Evolutionary conservation across 129 eudicot genomes (phyloP), one percentile per base, ranked within the genome.

Genomic region (Flaveria ramosissima): DNA sequence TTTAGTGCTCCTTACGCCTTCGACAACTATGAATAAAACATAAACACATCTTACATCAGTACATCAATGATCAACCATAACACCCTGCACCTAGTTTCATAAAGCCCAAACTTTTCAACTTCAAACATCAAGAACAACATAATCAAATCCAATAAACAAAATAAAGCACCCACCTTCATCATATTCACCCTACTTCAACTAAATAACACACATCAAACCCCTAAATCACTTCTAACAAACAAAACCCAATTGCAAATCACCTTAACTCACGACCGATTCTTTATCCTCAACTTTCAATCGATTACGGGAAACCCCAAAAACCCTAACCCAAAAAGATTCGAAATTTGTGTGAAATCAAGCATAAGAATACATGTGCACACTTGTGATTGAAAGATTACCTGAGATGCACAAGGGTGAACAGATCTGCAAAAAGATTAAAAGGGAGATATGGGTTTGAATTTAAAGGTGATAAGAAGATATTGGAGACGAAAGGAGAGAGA

Each of bases 401-500:
- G 64, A 70, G 64, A 42, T 61, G 72, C 46, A 27, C 48, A 68
- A 41, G 46, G 68, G 20, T n/a, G 75, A 59, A 77, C 15, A 45
- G 82, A 78, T 78, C 82, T 78, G 71, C 51, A 20, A 70, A 78
- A 70, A 61, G 6, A 12, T 52, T 14, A 27, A 77, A 69, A 60
- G 8, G 39, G 65, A 41, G 66, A 59, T 51, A 50, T 78, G 77
- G 24, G 71, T 71, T 70, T 42, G 82, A 61, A 75, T 78, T 78
- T 71, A 70, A 78, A 71, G 77, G 56, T 78, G 82, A 78, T 78
- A 78, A 68, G 62, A 53, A 2, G 74, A 77, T 32, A 77, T 56
- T 32, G 17, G n/a, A 71, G 75, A 77, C 17, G 81, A 67, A 48
- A 4, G 6, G 71, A 75, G 79, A 75, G 59, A 60, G 76, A 51